Conservation (phyloP, 2,329 filamentous ascomycete genomes). For the Fulvia fulva region DNA sequence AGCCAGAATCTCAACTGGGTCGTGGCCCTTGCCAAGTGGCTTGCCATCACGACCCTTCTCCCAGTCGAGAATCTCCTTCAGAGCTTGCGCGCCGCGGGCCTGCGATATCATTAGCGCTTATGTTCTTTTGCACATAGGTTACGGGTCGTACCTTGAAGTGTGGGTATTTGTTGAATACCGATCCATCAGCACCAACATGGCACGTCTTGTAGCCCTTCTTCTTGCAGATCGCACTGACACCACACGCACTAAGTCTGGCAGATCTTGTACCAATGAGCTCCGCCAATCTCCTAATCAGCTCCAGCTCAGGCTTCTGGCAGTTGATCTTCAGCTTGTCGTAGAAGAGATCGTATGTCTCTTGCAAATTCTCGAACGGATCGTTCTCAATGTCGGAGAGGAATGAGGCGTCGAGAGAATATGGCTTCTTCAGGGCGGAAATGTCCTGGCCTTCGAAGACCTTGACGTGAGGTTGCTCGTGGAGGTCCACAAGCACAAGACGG, state of each 20-base stretch:
- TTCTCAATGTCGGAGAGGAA: conserved; percentile 91
- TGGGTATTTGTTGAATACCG: conserved; percentile 98
- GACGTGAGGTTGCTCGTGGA: conserved; percentile 58
- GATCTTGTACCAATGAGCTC: conserved; percentile 94
- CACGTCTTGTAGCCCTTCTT: conserved; percentile 87
- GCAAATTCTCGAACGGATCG: conserved; percentile 92
- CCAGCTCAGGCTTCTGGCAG: conserved; percentile 72
- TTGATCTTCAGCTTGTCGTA: conserved; percentile 67
- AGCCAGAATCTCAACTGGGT: conserved; percentile 80
- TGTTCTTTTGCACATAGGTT: background rate
- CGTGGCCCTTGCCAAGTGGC: conserved; percentile 53
- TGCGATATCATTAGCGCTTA: conserved; percentile 11
- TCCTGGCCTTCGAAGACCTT: conserved; percentile 82
- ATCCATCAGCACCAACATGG: conserved; percentile 95
- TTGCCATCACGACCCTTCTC: conserved; percentile 66
- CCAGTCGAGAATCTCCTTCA: conserved; percentile 96
- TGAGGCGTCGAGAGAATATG: conserved; percentile 87
- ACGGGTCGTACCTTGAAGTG: conserved; percentile 70
- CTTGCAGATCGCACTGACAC: conserved; percentile 91
- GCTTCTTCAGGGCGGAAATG: conserved; percentile 71
- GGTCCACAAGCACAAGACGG: conserved; percentile 42
- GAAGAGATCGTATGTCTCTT: conserved; percentile 82
- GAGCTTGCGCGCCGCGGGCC: conserved; percentile 76
- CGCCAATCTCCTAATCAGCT: conserved; percentile 81
- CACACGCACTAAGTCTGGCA: conserved; percentile 87